Conservation (phyloP, 306 rosid species). For the Glycine soja region DNA sequence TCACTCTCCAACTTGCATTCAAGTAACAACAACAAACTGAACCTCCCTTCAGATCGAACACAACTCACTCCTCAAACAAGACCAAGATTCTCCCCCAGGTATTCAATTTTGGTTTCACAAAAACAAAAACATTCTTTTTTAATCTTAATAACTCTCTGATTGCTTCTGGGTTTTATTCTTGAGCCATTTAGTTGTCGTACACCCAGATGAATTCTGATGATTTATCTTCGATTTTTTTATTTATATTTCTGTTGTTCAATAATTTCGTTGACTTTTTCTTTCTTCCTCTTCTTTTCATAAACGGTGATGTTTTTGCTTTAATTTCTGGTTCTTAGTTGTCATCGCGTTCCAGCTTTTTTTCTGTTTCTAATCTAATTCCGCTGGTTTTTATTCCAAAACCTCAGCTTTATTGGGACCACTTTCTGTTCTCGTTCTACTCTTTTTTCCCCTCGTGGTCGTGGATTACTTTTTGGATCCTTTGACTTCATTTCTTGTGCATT, state of each 20-base stretch:
- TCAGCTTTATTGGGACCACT: slow-evolving; percentile 27
- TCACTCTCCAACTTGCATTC: neutral
- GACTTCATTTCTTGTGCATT: neutral
- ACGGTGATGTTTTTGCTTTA: neutral
- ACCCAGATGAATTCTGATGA: neutral
- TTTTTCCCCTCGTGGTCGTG: neutral
- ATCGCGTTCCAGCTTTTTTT: neutral
- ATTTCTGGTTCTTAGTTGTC: neutral
- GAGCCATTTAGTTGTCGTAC: neutral
- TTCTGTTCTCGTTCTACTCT: slow-evolving; percentile 3
- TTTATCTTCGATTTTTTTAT: neutral
- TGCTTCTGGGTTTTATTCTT: neutral
- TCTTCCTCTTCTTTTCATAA: neutral
- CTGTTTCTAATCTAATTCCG: neutral
- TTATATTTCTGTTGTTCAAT: neutral
- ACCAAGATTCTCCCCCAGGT: slow-evolving; percentile 26
- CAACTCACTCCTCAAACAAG: too few species aligned
- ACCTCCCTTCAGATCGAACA: neutral
- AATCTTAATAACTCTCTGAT: neutral
- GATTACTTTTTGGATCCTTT: slow-evolving; percentile 6
- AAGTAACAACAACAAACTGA: neutral
- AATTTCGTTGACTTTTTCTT: slow-evolving; percentile 11
- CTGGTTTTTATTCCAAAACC: slow-evolving; percentile 11
- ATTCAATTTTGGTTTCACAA: slow-evolving; percentile 8
- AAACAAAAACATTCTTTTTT: neutral